These are phyloP conservation scores for Tilletia caries DNA, from an alignment of 1,284 basidiomycete species.

Conservation along the genomic window DNA sequence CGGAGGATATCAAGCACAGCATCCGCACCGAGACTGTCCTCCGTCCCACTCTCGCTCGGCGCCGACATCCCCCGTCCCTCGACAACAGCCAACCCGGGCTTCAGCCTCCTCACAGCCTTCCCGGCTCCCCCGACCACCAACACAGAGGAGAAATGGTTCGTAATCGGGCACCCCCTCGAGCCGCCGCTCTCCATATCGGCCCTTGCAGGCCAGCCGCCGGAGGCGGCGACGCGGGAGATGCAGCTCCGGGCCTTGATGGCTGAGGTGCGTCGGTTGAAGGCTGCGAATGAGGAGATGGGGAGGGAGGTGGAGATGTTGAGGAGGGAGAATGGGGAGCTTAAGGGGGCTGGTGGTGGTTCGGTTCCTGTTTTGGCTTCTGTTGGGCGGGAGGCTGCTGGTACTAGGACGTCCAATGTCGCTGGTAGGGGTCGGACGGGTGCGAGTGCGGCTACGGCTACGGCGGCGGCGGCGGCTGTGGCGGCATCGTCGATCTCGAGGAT, in stretches of 20 bases:
- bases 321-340: slow-evolving; percentile 1
- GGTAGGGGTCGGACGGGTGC: slow-evolving; percentile 1
- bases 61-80: no score
- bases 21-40: no score
- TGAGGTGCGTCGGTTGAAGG: background rate
- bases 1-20: no score
- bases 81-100: no score
- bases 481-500: no score
- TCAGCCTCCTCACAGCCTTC: no score
- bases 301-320: background rate
- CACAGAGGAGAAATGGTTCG: background rate
- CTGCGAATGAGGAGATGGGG: background rate
- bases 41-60: no score
- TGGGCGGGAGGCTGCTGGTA: no score
- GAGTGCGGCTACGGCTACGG: background rate
- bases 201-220: background rate
- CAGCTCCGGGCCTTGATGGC: slow-evolving; percentile 7
- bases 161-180: background rate
- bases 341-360: background rate
- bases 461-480: background rate
- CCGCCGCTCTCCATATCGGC: background rate
- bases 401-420: no score
- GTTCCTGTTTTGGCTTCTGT: no score
- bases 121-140: background rate
- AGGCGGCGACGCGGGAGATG: background rate